These are phyloP conservation scores for Leishmania turanica DNA, from an alignment of 208 protist species.

Conservation along the genomic window DNA sequence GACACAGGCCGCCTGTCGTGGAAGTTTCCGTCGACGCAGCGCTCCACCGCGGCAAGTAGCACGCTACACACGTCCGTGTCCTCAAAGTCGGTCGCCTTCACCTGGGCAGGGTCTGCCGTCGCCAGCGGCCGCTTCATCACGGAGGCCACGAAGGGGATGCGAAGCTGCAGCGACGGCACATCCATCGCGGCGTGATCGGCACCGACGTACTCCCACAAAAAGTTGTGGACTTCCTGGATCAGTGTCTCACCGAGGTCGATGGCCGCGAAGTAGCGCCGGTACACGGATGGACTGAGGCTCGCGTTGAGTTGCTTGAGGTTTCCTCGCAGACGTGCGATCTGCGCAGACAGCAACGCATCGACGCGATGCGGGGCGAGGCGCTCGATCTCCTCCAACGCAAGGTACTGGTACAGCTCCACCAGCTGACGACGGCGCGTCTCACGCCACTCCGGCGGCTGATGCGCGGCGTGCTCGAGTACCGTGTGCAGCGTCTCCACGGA, in stretches of 20 bases:
- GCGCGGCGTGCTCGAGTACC: slow-evolving; percentile 77
- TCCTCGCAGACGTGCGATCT: slow-evolving; percentile 65
- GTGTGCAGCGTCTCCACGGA: slow-evolving; percentile 88
- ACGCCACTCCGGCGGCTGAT: slow-evolving; percentile 75
- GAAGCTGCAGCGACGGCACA: slow-evolving; percentile 64
- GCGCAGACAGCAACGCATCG: slow-evolving; percentile 58
- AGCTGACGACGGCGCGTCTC: slow-evolving; percentile 84
- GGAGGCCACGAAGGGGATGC: slow-evolving; percentile 74
- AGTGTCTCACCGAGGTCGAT: slow-evolving; percentile 55
- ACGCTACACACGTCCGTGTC: slow-evolving; percentile 82
- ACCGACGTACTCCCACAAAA: slow-evolving; percentile 84
- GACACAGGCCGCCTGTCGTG: slow-evolving; percentile 56
- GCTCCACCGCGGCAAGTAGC: slow-evolving; percentile 74
- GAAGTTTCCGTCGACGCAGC: slow-evolving; percentile 69
- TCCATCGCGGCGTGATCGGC: slow-evolving; percentile 77
- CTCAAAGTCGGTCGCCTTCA: slow-evolving; percentile 67
- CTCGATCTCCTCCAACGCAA: slow-evolving; percentile 73
- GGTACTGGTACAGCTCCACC: slow-evolving; percentile 80
- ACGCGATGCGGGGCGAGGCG: slow-evolving; percentile 60
- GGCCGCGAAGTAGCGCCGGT: slow-evolving; percentile 66
- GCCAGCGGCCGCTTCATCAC: slow-evolving; percentile 62
- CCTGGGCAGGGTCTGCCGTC: slow-evolving; percentile 22
- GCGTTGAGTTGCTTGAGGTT: slow-evolving; percentile 68
- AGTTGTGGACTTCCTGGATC: slow-evolving; percentile 77
- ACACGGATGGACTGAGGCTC: slow-evolving; percentile 70